Conservation (phyloP, 495 filamentous ascomycete species). For the Aspergillus ostianus region DNA sequence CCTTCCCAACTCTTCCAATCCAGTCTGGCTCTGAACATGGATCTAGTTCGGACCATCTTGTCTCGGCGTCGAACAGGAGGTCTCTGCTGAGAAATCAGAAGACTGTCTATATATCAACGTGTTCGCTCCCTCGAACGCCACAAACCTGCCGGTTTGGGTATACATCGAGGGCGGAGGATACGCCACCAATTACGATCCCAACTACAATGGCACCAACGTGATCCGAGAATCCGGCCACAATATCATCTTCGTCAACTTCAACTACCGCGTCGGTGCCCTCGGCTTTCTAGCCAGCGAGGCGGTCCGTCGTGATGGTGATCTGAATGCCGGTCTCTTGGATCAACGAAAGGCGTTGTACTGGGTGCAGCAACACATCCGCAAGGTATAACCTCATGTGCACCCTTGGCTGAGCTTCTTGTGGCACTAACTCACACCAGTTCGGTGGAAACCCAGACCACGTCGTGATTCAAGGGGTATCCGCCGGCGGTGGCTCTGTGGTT, state of each 20-base stretch:
- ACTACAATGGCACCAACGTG: constrained; percentile 57
- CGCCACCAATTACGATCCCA: constrained; percentile 54
- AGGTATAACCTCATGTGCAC: constrained; percentile 1
- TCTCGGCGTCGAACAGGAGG: constrained; percentile 4
- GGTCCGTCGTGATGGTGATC: constrained; percentile 46
- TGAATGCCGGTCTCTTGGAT: constrained; percentile 60
- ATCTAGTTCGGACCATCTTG: constrained; percentile 29
- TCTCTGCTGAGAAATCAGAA: constrained; percentile 35
- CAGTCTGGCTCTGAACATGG: not conserved
- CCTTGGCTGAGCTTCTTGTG: not conserved
- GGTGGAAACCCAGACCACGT: constrained; percentile 69
- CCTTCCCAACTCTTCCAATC: not conserved
- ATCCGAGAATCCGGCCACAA: constrained; percentile 43
- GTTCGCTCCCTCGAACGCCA: constrained; percentile 58
- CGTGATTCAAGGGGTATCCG: constrained; percentile 65
- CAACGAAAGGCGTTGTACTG: constrained; percentile 61
- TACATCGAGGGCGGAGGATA: constrained; percentile 72
- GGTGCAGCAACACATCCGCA: constrained; percentile 54
- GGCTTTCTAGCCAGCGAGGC: constrained; percentile 64
- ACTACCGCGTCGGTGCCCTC: constrained; percentile 66
- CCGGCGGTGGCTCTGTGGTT: constrained; percentile 63
- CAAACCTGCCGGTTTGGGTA: constrained; percentile 58
- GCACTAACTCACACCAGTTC: constrained; percentile 43
- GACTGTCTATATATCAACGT: constrained; percentile 72
- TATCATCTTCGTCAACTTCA: constrained; percentile 66